Evolutionary conservation across 176 grass and related monocot species (phyloP).

Genomic region (Hyparrhenia diplandra): DNA sequence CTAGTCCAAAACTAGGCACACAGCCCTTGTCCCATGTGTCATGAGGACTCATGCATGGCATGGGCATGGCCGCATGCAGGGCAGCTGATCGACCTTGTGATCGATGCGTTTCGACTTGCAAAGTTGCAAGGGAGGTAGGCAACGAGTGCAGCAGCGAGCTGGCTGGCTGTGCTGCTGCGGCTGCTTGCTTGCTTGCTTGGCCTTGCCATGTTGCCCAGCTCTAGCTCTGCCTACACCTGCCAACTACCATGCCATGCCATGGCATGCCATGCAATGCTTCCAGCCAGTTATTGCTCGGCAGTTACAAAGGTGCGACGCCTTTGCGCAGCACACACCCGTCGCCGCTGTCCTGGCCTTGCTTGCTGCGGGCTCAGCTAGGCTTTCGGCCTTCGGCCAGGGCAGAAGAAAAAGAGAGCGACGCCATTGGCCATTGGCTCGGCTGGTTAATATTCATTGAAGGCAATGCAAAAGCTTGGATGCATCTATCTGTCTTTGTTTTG

Average conservation of each 20-base stretch:
- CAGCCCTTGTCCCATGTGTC: slow-evolving; percentile 17
- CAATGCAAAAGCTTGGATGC: slow-evolving; percentile 5
- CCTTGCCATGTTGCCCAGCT: background rate
- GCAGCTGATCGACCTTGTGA: background rate
- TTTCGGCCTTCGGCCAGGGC: slow-evolving; percentile 11
- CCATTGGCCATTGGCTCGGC: slow-evolving; percentile 3
- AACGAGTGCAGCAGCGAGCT: too few species aligned
- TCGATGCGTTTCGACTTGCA: background rate
- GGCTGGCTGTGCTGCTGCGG: background rate
- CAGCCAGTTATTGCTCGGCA: background rate
- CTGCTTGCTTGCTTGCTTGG: background rate
- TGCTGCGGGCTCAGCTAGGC: background rate
- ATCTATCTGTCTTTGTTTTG: background rate
- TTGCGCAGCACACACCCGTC: slow-evolving; percentile 8
- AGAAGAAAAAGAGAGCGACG: background rate
- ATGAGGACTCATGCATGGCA: background rate
- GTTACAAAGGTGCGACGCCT: slow-evolving; percentile 28
- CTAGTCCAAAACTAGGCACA: slow-evolving; percentile 35
- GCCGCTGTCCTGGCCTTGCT: background rate
- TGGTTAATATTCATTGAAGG: background rate
- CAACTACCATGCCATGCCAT: background rate
- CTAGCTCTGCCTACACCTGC: background rate
- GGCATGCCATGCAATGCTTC: background rate
- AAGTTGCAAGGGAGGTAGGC: background rate
- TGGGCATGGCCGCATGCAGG: too few species aligned